Evolutionary conservation across 768 basidiomycete genomes (phyloP), one percentile per base, ranked within the genome.

Genomic region (Amanita thiersii): DNA sequence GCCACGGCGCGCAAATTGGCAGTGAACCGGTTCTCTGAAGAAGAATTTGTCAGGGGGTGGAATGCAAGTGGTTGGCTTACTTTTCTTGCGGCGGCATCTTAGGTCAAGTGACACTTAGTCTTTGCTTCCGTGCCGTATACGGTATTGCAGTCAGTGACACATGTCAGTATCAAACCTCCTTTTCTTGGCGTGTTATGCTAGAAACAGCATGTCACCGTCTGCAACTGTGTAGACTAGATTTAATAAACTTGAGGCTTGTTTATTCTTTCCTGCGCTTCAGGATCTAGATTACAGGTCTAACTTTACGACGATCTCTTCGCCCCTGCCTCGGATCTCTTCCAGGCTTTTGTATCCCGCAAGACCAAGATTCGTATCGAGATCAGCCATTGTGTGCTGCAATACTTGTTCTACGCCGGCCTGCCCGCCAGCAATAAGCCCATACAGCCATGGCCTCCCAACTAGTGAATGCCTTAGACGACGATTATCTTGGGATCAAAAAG

Each of bases 31-130:
- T 96, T 97, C 52, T 85, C 82, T 0, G 75, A 78, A 50, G 73
- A 73, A 18, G 78, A 82, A 50, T 96, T 96, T 52, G 77, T 85
- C 58, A 70, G 69, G 43, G 81, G 77, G 0, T 96, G 85, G 84
- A 66, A 78, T 24, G 63, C 60, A 37, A 78, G 77, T 49, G 74
- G 76, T 1, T 85, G 84, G 82, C 57, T 55, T 38, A 50, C 48
- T 4, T 70, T 55, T 50, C 42, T 63, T 25, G 23, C 37, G 17
- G 37, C n/a, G n/a, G n/a, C n/a, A n/a, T n/a, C n/a, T n/a, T n/a
- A n/a, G n/a, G n/a, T n/a, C n/a, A n/a, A n/a, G n/a, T n/a, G n/a
- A n/a, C n/a, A n/a, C n/a, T n/a, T n/a, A n/a, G n/a, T n/a, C n/a
- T n/a, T n/a, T n/a, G n/a, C n/a, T 21, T 17, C 25, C 32, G 38